Percentiles rank a stretch among this genome's conserved stretches.
Conservation (phyloP, 306 rosid species). For the Senna siamea region DNA sequence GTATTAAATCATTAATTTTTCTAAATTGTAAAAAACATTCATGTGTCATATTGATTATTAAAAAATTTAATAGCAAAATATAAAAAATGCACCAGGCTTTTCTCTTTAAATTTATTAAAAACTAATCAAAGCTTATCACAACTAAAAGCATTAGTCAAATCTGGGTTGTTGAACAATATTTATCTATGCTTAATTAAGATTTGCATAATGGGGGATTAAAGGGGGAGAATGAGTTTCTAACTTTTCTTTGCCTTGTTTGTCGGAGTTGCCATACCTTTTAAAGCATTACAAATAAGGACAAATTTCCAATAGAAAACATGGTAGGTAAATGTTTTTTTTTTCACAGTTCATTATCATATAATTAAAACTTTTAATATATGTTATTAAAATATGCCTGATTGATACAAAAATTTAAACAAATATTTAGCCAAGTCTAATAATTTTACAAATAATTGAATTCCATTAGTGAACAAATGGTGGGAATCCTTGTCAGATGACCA, state of each 20-base stretch:
- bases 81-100: too few species aligned
- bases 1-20: too few species aligned
- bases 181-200: background rate
- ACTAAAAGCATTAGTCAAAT: slow-evolving; percentile 47
- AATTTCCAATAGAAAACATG: too few species aligned
- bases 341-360: too few species aligned
- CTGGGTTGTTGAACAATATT: slow-evolving; percentile 37
- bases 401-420: background rate
- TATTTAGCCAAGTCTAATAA: background rate
- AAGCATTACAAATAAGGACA: too few species aligned
- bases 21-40: too few species aligned
- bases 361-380: too few species aligned
- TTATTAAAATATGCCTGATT: too few species aligned
- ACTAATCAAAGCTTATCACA: slow-evolving; percentile 15
- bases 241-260: slow-evolving; percentile 37
- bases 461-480: slow-evolving; percentile 51
- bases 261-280: slow-evolving; percentile 36
- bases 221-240: slow-evolving; percentile 13
- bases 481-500: slow-evolving; percentile 56
- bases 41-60: too few species aligned
- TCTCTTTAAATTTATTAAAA: background rate
- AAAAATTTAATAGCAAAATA: too few species aligned
- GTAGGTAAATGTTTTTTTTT: too few species aligned
- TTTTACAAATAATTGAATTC: slow-evolving; percentile 42
- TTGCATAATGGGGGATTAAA: background rate